A percentile compares a stretch with the other conserved stretches of the same genome.
phyloP scores from a whole-genome alignment of 2,329 filamentous ascomycete species.

The Phaeomoniella chlamydospora region DNA sequence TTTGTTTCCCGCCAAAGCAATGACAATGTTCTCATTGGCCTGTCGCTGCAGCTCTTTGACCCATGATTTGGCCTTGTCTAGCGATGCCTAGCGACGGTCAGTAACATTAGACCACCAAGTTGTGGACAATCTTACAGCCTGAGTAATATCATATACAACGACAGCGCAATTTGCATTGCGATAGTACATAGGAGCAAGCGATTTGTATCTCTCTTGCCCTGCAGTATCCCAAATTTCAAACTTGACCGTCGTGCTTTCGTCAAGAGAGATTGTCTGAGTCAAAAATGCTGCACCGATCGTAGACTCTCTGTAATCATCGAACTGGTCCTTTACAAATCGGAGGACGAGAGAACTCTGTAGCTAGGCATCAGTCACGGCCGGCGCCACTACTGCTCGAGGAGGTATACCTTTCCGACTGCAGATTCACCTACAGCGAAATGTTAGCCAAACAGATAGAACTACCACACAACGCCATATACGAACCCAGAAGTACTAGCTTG shows the following conservation, averaged over 20 bases:
- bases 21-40: slow-evolving; percentile 99
- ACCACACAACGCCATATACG: slow-evolving; percentile 14
- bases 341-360: slow-evolving; percentile 85
- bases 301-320: slow-evolving; percentile 94
- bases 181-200: slow-evolving; percentile 98
- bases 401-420: slow-evolving; percentile 86
- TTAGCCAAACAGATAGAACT: slow-evolving; percentile 2
- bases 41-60: slow-evolving; percentile 97
- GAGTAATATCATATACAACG: slow-evolving; percentile 98
- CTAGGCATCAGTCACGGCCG: slow-evolving; percentile 14
- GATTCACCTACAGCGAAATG: slow-evolving; percentile 61
- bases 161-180: slow-evolving; percentile 98
- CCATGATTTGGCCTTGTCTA: slow-evolving; percentile 99
- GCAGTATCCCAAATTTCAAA: slow-evolving; percentile 99
- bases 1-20: slow-evolving; percentile 95
- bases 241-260: slow-evolving; percentile 96
- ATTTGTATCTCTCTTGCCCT: slow-evolving; percentile 98
- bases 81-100: slow-evolving; percentile 52
- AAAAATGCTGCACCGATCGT: slow-evolving; percentile 97
- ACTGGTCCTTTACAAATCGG: slow-evolving; percentile 99
- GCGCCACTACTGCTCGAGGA: too few species aligned
- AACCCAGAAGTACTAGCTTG: slow-evolving; percentile 94
- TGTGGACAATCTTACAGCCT: slow-evolving; percentile 57
- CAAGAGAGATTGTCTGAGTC: slow-evolving; percentile 95
- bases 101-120: slow-evolving; percentile 1